Evolutionary conservation across 2,329 filamentous ascomycete species (phyloP).

Genomic region (Ascochyta koolunga): DNA sequence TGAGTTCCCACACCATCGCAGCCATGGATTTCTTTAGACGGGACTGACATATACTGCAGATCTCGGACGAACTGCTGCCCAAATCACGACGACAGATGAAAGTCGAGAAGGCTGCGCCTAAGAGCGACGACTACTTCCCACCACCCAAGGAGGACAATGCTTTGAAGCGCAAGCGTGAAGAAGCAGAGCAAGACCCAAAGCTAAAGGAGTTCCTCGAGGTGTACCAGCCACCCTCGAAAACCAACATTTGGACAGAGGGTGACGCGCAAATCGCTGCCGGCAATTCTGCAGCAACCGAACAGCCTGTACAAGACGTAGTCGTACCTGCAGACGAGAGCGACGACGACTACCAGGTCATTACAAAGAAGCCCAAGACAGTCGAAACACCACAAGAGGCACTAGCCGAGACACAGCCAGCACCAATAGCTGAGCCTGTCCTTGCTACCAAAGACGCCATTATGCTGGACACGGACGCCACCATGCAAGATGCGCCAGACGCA

Average conservation of each 20-base stretch:
- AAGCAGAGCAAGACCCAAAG: constrained; percentile 71
- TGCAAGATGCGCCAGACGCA: constrained; percentile 22
- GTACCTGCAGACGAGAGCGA: constrained; percentile 65
- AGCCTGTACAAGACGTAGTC: constrained; percentile 28
- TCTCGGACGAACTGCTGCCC: constrained; percentile 43
- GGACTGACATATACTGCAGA: constrained; percentile 38
- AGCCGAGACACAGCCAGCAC: constrained; percentile 9
- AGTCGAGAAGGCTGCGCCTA: constrained; percentile 30
- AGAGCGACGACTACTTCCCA: constrained; percentile 35
- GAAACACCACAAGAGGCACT: constrained; percentile 3
- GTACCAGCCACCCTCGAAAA: constrained; percentile 73
- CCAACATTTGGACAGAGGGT: constrained; percentile 67
- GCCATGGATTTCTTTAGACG: background rate
- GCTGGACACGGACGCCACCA: constrained; percentile 24
- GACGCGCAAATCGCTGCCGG: constrained; percentile 38
- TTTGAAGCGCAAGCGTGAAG: constrained; percentile 73
- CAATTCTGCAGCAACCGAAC: constrained; percentile 19
- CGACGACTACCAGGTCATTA: constrained; percentile 73
- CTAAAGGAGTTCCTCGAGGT: constrained; percentile 84
- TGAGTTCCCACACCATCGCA: constrained; percentile 51
- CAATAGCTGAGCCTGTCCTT: background rate
- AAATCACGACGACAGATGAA: constrained; percentile 43
- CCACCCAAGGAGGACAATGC: constrained; percentile 36
- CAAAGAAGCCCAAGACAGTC: constrained; percentile 52
- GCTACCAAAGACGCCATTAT: background rate